Conservation (phyloP, 1,284 basidiomycete species). For the Irpex lacteus region DNA sequence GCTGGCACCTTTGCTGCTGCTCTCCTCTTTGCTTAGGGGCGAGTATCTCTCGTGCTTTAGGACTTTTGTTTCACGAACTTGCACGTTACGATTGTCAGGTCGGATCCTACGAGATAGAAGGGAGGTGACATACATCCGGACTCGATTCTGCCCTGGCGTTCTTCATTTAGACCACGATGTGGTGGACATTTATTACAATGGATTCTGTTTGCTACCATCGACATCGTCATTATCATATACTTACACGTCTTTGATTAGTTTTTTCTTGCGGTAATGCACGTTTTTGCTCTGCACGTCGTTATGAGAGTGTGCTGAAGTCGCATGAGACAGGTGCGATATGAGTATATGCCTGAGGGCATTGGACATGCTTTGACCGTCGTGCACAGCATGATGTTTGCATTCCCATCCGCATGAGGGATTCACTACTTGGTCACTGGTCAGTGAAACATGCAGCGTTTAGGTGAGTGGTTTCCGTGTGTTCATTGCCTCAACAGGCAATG, state of each 20-base stretch:
- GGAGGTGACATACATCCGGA: neutral
- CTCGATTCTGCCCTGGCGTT: neutral
- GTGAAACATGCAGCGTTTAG: too few relatives aligned
- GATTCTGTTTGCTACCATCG: neutral
- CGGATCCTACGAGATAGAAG: neutral
- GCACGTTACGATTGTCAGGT: neutral
- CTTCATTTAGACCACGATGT: neutral
- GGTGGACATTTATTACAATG: neutral
- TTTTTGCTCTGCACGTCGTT: neutral
- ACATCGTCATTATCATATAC: neutral
- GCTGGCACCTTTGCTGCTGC: slow-evolving; percentile 44
- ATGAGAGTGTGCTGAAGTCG: neutral
- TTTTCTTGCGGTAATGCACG: neutral
- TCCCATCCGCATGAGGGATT: too few relatives aligned
- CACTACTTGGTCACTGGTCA: too few relatives aligned
- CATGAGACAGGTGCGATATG: too few relatives aligned
- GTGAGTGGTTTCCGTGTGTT: too few relatives aligned
- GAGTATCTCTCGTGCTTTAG: neutral
- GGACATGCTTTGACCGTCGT: too few relatives aligned
- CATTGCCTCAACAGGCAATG: too few relatives aligned
- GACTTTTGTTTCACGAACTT: neutral
- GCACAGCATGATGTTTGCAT: too few relatives aligned
- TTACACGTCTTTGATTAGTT: neutral
- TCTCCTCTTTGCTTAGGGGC: slow-evolving; percentile 45
- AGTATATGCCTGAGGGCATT: too few relatives aligned